These are phyloP conservation scores for Solanum dulcamara DNA, from an alignment of 257 asterid genomes.

Conservation along the genomic window DNA sequence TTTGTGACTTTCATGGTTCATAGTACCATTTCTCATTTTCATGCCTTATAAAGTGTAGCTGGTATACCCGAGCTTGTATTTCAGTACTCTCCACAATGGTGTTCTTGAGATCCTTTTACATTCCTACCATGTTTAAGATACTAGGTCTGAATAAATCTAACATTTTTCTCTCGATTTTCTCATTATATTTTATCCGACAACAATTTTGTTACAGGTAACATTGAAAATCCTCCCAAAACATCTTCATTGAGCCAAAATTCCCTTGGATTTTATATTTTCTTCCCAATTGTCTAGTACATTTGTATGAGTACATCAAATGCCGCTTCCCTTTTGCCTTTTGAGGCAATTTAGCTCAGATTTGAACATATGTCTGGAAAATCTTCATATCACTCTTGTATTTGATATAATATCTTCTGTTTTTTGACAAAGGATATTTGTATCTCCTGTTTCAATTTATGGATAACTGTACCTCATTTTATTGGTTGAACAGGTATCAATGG, in stretches of 20 bases:
- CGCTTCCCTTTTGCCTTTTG: not conserved
- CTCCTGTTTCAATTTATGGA: not conserved
- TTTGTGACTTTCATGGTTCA: not conserved
- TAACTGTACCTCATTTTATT: conserved; percentile 1
- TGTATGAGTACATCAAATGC: not conserved
- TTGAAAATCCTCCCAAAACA: not conserved
- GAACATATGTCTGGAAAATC: not conserved
- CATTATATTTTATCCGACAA: not conserved
- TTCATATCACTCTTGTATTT: not conserved
- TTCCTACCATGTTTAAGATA: not conserved
- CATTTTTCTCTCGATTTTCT: not conserved
- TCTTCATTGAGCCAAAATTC: not conserved
- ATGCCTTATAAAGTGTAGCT: not conserved
- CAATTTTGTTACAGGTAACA: not conserved
- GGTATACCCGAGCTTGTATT: not conserved
- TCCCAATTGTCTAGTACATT: not conserved
- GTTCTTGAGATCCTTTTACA: not conserved
- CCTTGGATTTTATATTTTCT: not conserved
- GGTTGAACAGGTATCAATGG: conserved; percentile 75
- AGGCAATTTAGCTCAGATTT: not conserved
- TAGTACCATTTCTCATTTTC: not conserved
- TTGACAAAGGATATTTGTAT: not conserved
- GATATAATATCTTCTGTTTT: not conserved
- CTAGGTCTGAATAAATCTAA: not conserved
- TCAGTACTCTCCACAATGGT: not conserved